Evolutionary conservation across 768 basidiomycete species (phyloP).

Genomic region (Lactarius tabidus): DNA sequence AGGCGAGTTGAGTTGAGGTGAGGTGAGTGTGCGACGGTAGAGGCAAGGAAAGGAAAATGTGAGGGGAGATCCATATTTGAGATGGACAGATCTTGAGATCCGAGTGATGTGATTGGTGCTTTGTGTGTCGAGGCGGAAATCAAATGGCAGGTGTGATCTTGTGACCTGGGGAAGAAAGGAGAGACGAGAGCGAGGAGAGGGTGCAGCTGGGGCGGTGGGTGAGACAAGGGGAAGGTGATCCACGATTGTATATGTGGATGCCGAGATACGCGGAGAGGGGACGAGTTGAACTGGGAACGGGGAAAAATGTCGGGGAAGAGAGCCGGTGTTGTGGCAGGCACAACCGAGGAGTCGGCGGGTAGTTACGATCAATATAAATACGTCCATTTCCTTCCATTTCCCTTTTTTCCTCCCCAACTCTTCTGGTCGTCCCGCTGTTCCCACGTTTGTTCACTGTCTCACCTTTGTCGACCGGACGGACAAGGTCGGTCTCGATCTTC

Average conservation of each 20-base stretch:
- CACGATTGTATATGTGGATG: slow-evolving; percentile 13
- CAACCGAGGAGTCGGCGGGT: slow-evolving; percentile 17
- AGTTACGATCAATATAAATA: slow-evolving; percentile 17
- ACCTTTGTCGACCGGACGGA: slow-evolving; percentile 10
- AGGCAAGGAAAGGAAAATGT: not conserved
- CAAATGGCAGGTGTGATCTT: slow-evolving; percentile 20
- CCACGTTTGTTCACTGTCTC: slow-evolving; percentile 12
- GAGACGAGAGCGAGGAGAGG: not conserved
- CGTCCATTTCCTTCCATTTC: slow-evolving; percentile 20
- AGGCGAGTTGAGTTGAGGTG: not conserved
- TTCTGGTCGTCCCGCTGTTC: slow-evolving; percentile 15
- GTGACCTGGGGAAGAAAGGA: slow-evolving; percentile 12
- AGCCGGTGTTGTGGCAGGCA: slow-evolving; percentile 19
- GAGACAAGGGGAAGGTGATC: slow-evolving; percentile 11
- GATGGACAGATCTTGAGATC: slow-evolving; percentile 21
- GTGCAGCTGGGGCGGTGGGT: not conserved
- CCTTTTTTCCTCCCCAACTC: slow-evolving; percentile 24
- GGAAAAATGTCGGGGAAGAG: slow-evolving; percentile 16
- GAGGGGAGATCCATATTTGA: slow-evolving; percentile 10
- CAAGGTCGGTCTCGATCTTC: slow-evolving; percentile 22
- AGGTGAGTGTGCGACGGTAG: not conserved
- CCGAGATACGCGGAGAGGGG: slow-evolving; percentile 22
- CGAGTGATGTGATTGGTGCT: slow-evolving; percentile 24
- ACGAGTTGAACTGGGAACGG: slow-evolving; percentile 6
- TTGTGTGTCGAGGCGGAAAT: slow-evolving; percentile 16